Evolutionary conservation across 2,329 filamentous ascomycete genomes (phyloP).

Genomic region (Penicillium expansum): DNA sequence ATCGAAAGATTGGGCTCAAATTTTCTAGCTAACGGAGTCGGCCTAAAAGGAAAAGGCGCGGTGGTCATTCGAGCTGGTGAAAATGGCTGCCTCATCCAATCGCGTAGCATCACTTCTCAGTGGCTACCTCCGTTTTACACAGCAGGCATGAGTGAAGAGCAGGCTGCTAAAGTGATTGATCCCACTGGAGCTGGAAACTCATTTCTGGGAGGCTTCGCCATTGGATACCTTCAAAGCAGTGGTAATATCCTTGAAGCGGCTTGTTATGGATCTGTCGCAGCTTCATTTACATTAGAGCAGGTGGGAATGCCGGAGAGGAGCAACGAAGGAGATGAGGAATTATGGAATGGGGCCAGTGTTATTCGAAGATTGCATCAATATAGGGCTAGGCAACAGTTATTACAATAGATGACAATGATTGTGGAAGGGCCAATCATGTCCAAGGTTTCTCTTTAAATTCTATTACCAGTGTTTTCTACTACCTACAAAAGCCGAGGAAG

Average conservation of each 20-base stretch:
- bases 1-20: conserved; percentile 15
- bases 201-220: conserved; percentile 35
- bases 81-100: conserved; percentile 27
- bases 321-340: conserved; percentile 6
- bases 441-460: too few species aligned
- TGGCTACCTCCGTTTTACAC: conserved; percentile 34
- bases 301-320: conserved; percentile 27
- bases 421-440: not conserved
- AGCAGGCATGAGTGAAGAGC: not conserved
- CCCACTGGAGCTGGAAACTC: conserved; percentile 40
- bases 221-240: conserved; percentile 24
- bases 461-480: too few species aligned
- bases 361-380: conserved; percentile 19
- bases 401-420: not conserved
- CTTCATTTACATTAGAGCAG: conserved; percentile 34
- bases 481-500: too few species aligned
- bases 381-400: not conserved
- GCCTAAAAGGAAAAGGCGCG: conserved; percentile 12
- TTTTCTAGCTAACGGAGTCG: conserved; percentile 16
- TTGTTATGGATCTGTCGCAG: conserved; percentile 34
- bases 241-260: conserved; percentile 25
- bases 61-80: conserved; percentile 35
- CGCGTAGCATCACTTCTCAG: conserved; percentile 1
- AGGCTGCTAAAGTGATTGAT: conserved; percentile 29
- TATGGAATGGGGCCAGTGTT: conserved; percentile 21